Evolutionary conservation across 129 eudicot species (phyloP).

Genomic region (Saposhnikovia divaricata): DNA sequence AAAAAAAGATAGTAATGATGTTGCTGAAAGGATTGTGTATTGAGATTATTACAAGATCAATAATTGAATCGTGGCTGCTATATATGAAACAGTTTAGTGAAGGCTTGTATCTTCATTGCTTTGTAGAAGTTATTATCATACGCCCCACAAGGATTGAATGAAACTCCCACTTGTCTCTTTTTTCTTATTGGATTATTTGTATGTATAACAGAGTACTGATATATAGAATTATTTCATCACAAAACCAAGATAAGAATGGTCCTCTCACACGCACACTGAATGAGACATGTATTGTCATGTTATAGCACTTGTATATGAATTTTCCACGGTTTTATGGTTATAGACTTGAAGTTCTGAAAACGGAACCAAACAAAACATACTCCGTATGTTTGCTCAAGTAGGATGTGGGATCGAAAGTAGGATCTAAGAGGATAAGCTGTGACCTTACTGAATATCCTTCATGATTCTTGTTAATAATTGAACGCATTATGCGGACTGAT

Average conservation of each 20-base stretch:
- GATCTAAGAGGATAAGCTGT: too few relatives aligned
- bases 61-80: neutral
- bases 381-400: neutral
- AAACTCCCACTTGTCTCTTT: conserved; percentile 1
- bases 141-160: neutral
- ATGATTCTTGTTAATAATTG: too few relatives aligned
- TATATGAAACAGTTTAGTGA: neutral
- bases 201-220: neutral
- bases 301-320: neutral
- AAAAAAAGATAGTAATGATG: neutral
- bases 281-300: neutral
- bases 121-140: neutral
- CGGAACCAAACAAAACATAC: neutral
- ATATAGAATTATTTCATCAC: neutral
- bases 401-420: neutral
- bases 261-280: neutral
- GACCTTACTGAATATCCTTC: too few relatives aligned
- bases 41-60: neutral
- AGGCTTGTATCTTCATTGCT: neutral
- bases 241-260: neutral
- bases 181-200: neutral
- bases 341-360: neutral
- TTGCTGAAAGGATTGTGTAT: neutral
- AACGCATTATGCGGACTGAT: neutral
- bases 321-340: neutral